Evolutionary conservation across 2,329 filamentous ascomycete species (phyloP).

Genomic region (Diaporthe caulivora): DNA sequence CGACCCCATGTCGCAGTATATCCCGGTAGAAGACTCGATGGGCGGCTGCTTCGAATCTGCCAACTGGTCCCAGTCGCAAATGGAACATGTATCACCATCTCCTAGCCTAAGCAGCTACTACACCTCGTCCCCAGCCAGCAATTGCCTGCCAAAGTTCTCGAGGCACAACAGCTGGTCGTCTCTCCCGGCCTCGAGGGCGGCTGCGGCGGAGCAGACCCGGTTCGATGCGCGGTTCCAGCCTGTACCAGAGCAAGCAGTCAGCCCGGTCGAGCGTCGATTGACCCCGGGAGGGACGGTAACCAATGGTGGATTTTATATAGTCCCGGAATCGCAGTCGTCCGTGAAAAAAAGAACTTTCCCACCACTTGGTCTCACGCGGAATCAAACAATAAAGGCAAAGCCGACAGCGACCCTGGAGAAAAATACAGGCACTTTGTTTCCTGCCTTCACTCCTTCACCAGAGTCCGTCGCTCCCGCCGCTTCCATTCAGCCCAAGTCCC

Average conservation of each 20-base stretch:
- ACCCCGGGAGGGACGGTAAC: not conserved
- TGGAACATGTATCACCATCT: not conserved
- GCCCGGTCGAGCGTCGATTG: not conserved
- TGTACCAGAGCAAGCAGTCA: not conserved
- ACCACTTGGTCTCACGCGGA: too few species aligned
- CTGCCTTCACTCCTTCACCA: not conserved
- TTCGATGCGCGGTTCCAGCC: not conserved
- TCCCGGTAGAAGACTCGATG: not conserved
- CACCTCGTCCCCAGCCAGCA: not conserved
- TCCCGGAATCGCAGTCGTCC: too few species aligned
- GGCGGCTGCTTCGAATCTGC: not conserved
- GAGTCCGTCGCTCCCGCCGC: too few species aligned
- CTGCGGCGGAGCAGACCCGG: too few species aligned
- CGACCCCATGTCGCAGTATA: not conserved
- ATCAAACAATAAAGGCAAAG: too few species aligned
- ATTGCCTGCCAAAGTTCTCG: not conserved
- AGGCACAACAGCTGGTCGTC: not conserved
- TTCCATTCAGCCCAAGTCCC: not conserved
- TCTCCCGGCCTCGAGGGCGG: not conserved
- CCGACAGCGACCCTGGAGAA: not conserved
- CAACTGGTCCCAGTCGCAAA: not conserved
- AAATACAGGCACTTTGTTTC: not conserved
- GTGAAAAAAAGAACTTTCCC: too few species aligned
- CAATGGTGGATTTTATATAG: not conserved
- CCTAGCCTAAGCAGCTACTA: not conserved